Conservation (phyloP, 768 basidiomycete genomes). For the Auricularia sp. region DNA sequence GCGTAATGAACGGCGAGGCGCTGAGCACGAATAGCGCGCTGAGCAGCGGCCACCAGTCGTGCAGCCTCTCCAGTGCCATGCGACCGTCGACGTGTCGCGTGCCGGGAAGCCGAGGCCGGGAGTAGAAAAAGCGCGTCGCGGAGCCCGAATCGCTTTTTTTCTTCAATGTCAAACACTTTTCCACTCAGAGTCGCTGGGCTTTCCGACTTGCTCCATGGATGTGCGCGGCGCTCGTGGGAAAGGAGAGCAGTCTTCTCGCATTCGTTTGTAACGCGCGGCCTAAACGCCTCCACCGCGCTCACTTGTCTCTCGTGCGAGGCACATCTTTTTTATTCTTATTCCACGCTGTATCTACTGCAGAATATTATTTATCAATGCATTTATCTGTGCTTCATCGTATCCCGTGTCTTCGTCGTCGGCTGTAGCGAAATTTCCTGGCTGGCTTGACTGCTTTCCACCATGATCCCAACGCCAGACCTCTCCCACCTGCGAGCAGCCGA, state of each 20-base stretch:
- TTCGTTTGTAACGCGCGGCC: neutral
- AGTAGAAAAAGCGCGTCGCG: neutral
- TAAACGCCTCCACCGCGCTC: neutral
- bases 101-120: neutral
- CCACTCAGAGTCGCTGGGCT: constrained; percentile 1
- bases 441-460: constrained; percentile 18
- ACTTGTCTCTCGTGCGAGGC: constrained; percentile 2
- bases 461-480: constrained; percentile 88
- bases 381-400: no score
- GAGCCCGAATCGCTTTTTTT: neutral
- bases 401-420: neutral
- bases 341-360: neutral
- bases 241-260: neutral
- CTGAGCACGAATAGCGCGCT: neutral
- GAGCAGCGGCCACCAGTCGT: neutral
- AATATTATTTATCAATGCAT: neutral
- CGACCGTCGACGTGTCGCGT: no score
- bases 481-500: constrained; percentile 69
- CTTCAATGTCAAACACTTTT: neutral
- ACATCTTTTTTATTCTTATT: neutral
- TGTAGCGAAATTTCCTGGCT: neutral
- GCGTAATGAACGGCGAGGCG: neutral
- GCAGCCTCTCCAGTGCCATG: neutral
- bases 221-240: neutral
- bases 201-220: neutral